Evolutionary conservation across 2,329 filamentous ascomycete genomes (phyloP).

Genomic region (Leptographium lundbergii): DNA sequence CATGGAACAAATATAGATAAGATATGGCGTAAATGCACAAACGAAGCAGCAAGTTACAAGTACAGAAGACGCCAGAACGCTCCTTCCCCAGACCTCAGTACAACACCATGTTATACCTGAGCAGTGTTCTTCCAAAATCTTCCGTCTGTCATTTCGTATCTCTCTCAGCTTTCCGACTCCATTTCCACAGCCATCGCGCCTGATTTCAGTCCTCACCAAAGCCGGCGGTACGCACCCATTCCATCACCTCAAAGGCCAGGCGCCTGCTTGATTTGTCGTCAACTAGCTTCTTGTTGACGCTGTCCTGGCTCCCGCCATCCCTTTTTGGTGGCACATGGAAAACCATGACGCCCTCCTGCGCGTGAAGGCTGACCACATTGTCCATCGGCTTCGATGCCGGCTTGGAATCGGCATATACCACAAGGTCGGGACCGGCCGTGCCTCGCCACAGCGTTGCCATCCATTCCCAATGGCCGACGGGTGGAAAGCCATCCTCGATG

Average conservation of each 20-base stretch:
- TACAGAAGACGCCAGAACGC: background rate
- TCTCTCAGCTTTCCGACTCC: background rate
- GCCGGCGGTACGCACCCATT: conserved; percentile 48
- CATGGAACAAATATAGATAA: no score
- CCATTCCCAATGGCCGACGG: conserved; percentile 95
- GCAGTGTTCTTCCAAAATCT: background rate
- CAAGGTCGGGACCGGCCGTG: conserved; percentile 68
- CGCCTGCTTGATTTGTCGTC: conserved; percentile 61
- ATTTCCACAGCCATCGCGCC: background rate
- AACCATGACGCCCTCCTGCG: conserved; percentile 31
- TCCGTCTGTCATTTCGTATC: background rate
- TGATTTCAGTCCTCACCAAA: background rate
- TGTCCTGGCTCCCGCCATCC: conserved; percentile 18
- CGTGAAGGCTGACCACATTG: conserved; percentile 28
- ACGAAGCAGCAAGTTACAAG: no score
- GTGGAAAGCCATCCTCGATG: conserved; percentile 64
- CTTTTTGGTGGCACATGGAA: conserved; percentile 29
- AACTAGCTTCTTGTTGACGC: conserved; percentile 21
- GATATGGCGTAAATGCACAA: no score
- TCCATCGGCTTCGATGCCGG: conserved; percentile 27
- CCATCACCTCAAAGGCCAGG: conserved; percentile 76
- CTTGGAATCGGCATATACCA: conserved; percentile 38
- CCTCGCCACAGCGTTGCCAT: conserved; percentile 89
- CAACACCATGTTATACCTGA: background rate
- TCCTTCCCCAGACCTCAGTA: background rate